Conservation (phyloP, 441 rosid species). For the Corymbia calophylla region DNA sequence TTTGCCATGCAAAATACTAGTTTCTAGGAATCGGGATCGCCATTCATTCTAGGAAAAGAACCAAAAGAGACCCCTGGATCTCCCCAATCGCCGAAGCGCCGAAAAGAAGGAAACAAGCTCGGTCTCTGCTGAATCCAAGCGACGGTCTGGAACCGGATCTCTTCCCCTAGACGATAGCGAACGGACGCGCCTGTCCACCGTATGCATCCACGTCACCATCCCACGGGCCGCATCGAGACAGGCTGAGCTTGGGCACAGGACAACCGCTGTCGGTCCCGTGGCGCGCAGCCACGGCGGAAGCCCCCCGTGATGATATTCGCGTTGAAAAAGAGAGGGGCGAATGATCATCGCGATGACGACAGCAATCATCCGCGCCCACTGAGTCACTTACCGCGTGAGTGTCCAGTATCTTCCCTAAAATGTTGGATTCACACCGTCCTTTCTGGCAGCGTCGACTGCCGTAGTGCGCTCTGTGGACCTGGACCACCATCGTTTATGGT, state of each 20-base stretch:
- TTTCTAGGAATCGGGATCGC: not conserved
- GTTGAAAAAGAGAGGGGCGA: not conserved
- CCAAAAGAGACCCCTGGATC: not conserved
- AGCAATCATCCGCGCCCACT: not conserved
- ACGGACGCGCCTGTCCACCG: not conserved
- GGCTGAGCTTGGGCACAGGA: no score
- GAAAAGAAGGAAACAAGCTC: not conserved
- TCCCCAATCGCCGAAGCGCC: not conserved
- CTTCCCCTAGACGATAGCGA: not conserved
- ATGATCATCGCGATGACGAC: not conserved
- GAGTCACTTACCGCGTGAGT: not conserved
- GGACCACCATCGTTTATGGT: not conserved
- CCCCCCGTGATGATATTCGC: not conserved
- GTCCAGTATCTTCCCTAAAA: not conserved
- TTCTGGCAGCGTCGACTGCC: not conserved
- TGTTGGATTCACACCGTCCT: not conserved
- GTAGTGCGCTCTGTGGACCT: not conserved
- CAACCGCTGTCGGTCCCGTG: not conserved
- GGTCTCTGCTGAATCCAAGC: not conserved
- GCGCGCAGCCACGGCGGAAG: not conserved
- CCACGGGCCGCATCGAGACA: not conserved
- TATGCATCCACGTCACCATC: not conserved
- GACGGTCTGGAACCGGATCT: not conserved
- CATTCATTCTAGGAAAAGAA: not conserved
- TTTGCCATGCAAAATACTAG: no score